Percentiles rank a stretch among this genome's conserved stretches.
phyloP scores from a whole-genome alignment of 2,329 filamentous ascomycete genomes.

The Mycogone perniciosa region DNA sequence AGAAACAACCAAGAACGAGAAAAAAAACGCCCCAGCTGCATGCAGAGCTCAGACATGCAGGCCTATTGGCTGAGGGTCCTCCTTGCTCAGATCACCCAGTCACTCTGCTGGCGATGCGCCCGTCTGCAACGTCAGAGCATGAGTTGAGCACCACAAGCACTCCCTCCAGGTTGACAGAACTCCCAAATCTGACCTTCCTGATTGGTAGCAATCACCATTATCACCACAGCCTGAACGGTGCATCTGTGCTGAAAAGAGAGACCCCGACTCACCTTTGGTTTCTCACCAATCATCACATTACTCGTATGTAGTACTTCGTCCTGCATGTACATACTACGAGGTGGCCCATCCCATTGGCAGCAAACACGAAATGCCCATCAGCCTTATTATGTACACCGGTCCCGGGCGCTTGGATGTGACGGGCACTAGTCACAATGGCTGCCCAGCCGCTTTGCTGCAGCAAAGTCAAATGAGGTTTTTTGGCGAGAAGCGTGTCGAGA shows the following conservation, averaged over 20 bases:
- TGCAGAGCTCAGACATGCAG: not conserved
- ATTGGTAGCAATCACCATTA: not conserved
- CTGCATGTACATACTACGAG: not conserved
- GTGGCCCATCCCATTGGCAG: not conserved
- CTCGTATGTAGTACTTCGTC: not conserved
- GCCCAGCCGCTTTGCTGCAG: conserved; percentile 8
- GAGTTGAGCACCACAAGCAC: not conserved
- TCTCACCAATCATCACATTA: not conserved
- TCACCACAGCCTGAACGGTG: not conserved
- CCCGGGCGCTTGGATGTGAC: conserved; percentile 13
- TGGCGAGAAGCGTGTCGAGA: conserved; percentile 3
- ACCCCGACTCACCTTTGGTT: not conserved
- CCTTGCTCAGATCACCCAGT: not conserved
- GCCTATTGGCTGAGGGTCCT: not conserved
- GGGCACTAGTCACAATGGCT: conserved; percentile 11
- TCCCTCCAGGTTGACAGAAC: not conserved
- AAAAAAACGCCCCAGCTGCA: not conserved
- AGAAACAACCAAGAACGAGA: not conserved
- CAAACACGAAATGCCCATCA: conserved; percentile 2
- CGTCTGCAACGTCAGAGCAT: not conserved
- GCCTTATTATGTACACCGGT: conserved; percentile 8
- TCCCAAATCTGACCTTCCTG: not conserved
- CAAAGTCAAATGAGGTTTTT: conserved; percentile 5
- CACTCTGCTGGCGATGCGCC: not conserved
- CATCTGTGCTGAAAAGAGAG: not conserved